A percentile compares a stretch with the other conserved stretches of the same genome.
These are phyloP conservation scores for Cercospora canescens DNA, from an alignment of 2,329 filamentous ascomycete genomes.

Conservation along the genomic window DNA sequence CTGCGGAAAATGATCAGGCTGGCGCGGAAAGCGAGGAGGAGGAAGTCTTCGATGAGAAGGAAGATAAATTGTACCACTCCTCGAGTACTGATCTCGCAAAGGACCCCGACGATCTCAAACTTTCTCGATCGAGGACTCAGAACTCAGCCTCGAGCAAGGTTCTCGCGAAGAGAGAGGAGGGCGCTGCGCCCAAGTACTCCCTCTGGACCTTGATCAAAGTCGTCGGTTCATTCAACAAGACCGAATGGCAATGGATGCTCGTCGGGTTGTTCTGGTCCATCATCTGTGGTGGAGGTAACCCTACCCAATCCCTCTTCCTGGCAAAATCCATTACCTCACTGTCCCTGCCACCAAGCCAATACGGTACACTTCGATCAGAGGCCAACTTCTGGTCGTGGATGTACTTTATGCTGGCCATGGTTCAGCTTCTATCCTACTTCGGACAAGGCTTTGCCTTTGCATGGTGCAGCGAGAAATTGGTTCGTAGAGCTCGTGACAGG, in stretches of 20 bases:
- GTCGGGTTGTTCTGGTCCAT: slow-evolving; percentile 71
- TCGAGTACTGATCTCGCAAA: slow-evolving; percentile 39
- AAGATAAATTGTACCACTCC: slow-evolving; percentile 27
- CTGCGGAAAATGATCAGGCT: slow-evolving; percentile 58
- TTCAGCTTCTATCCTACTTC: slow-evolving; percentile 68
- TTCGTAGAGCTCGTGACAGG: slow-evolving; percentile 77
- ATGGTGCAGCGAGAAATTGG: slow-evolving; percentile 79
- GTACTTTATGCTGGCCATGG: slow-evolving; percentile 80
- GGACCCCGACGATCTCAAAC: slow-evolving; percentile 64
- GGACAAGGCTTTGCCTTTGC: slow-evolving; percentile 75
- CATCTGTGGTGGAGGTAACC: slow-evolving; percentile 80
- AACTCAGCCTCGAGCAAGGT: slow-evolving; percentile 68
- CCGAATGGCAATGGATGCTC: slow-evolving; percentile 71
- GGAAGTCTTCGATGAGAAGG: slow-evolving; percentile 33
- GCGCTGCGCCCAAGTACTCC: slow-evolving; percentile 55
- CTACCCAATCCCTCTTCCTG: slow-evolving; percentile 77
- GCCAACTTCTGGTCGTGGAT: slow-evolving; percentile 86
- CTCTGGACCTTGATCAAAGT: slow-evolving; percentile 77
- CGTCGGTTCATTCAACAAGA: slow-evolving; percentile 75
- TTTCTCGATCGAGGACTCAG: slow-evolving; percentile 54
- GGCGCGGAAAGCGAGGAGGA: slow-evolving; percentile 47
- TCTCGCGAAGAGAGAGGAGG: slow-evolving; percentile 53
- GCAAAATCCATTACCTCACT: slow-evolving; percentile 81
- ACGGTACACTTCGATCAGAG: slow-evolving; percentile 62
- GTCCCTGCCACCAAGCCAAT: slow-evolving; percentile 56